Evolutionary conservation across 2,329 filamentous ascomycete species (phyloP).

Genomic region (Tolypocladium sp.): DNA sequence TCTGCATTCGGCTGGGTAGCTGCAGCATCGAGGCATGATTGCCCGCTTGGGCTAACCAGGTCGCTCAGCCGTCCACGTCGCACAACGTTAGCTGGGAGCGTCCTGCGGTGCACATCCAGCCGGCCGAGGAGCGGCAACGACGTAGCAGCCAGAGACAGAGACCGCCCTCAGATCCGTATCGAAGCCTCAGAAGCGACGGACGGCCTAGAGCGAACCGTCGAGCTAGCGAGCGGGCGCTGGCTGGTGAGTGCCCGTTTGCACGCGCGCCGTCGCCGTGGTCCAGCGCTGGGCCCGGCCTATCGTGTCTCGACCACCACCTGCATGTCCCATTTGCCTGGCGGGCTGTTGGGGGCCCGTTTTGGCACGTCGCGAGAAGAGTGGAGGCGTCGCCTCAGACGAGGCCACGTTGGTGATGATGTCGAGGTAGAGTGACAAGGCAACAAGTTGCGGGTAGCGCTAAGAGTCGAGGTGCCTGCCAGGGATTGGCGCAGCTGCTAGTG

Average conservation of each 20-base stretch:
- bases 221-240: neutral
- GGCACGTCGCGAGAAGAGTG: neutral
- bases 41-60: neutral
- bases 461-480: neutral
- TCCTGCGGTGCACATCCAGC: neutral
- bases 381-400: constrained; percentile 1
- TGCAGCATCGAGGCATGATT: neutral
- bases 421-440: constrained; percentile 8
- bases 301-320: neutral
- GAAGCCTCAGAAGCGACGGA: neutral
- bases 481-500: neutral
- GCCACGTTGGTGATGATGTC: constrained; percentile 7
- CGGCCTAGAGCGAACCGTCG: neutral
- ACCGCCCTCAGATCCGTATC: neutral
- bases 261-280: neutral
- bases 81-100: neutral
- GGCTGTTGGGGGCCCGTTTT: neutral
- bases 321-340: neutral
- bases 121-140: neutral
- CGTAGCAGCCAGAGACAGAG: neutral
- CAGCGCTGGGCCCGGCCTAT: neutral
- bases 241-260: neutral
- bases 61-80: neutral
- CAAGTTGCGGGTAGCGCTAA: neutral
- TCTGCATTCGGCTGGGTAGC: neutral